Base-by-base conservation (phyloP, 768 basidiomycete genomes). In the Rhizopogon salebrosus region DNA sequence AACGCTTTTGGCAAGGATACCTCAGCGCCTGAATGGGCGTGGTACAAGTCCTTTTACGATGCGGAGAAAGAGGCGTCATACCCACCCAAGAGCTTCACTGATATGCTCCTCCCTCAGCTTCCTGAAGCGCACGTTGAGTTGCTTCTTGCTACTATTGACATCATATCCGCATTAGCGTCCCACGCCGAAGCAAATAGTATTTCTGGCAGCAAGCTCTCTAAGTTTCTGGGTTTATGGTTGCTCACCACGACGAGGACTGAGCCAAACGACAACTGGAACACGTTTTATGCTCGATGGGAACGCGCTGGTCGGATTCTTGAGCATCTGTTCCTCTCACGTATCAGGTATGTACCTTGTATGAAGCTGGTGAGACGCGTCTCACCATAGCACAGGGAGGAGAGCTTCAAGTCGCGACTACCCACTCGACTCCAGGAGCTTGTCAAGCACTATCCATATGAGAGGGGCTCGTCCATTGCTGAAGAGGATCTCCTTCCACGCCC, bases 201-300 rank as follows among this genome's bases (percentile, higher is more conserved):
- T 1, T 88, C 87, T 6, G 89, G 87, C 24, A 89, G 86, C 72
- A 91, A 86, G 62, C 73, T 91, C 7, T 80, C 84, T 27, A 89
- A 84, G 65, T 74, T 84, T 53, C 71, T 87, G 41, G 89, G 89
- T 11, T 63, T 89, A 43, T 92, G 89, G 89, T 68, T 91, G 20
- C 69, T 92, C 13, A 69, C 78, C 3, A 63, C 76, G 1, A 72
- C 74, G 36, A 71, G 78, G 24, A 69, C 73, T 3, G 74, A 77
- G 39, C 69, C 71, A 9, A 74, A 69, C 1, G 84, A 87, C 46
- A 79, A 83, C 50, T 89, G 83, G 84, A 52, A 65, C 11, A 63
- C 73, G 8, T 89, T 91, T 62, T 92, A 91, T 62, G 70, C 73
- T 4, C 75, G 84, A 27, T 92, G 90, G 90, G 87, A 92, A 58